phyloP scores from a whole-genome alignment of 805 yeast genomes.

The Ogataea minuta region DNA sequence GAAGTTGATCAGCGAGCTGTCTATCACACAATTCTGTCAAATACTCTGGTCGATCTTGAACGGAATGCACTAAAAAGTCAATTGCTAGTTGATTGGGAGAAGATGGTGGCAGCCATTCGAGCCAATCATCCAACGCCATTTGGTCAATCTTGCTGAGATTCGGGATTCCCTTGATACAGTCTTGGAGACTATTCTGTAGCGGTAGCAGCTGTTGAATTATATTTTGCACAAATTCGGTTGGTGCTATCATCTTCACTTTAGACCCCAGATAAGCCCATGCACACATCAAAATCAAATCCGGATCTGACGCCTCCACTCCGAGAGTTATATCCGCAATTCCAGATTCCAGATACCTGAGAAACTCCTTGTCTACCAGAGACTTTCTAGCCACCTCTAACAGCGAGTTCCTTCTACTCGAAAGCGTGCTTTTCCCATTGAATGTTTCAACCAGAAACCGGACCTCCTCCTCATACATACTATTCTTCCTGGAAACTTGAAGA shows the following conservation, averaged over 20 bases:
- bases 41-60: too few species aligned
- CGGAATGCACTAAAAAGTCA: slow-evolving; percentile 2
- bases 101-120: slow-evolving; percentile 3
- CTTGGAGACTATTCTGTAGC: background rate
- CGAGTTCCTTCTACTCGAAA: slow-evolving; percentile 15
- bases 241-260: background rate
- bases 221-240: background rate
- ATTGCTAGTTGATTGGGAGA: slow-evolving; percentile 11
- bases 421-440: slow-evolving; percentile 15
- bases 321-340: slow-evolving; percentile 8
- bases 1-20: background rate
- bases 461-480: slow-evolving; percentile 18
- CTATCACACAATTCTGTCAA: background rate
- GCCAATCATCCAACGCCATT: slow-evolving; percentile 19
- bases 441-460: slow-evolving; percentile 15
- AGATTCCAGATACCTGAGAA: slow-evolving; percentile 20
- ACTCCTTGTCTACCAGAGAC: slow-evolving; percentile 20
- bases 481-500: slow-evolving; percentile 36
- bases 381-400: slow-evolving; percentile 30
- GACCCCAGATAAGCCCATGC: background rate
- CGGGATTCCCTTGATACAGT: background rate
- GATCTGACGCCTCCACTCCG: slow-evolving; percentile 1
- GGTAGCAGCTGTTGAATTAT: slow-evolving; percentile 2
- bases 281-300: slow-evolving; percentile 8
- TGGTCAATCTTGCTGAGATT: slow-evolving; percentile 12